Percentiles rank a stretch among this genome's conserved stretches.
Evolutionary conservation across 768 basidiomycete species (phyloP).

Genomic region (Suillus placidus): DNA sequence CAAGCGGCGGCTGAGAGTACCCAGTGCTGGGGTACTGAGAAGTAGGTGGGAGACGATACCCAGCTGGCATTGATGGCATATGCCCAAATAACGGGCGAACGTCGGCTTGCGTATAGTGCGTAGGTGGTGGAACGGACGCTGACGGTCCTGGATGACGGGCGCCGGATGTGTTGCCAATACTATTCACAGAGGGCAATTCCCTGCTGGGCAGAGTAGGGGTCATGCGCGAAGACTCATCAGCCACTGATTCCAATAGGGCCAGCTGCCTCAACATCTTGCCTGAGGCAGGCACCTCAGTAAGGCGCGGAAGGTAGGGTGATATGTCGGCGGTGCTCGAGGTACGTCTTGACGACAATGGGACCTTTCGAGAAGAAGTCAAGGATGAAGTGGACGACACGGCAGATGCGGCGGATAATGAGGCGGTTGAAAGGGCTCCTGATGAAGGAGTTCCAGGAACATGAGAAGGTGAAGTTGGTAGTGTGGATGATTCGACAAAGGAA

Average conservation of each 20-base stretch:
- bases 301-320: slow-evolving; percentile 66
- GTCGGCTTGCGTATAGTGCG: slow-evolving; percentile 21
- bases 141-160: slow-evolving; percentile 21
- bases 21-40: slow-evolving; percentile 12
- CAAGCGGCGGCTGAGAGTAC: slow-evolving; percentile 10
- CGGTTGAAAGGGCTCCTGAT: slow-evolving; percentile 4
- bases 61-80: slow-evolving; percentile 10
- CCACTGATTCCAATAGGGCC: slow-evolving; percentile 71
- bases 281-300: slow-evolving; percentile 55
- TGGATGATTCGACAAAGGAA: slow-evolving; percentile 3
- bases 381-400: slow-evolving; percentile 17
- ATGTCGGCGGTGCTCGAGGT: slow-evolving; percentile 62
- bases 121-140: slow-evolving; percentile 33
- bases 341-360: slow-evolving; percentile 31
- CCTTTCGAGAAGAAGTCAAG: slow-evolving; percentile 24
- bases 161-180: slow-evolving; percentile 8
- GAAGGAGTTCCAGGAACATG: slow-evolving; percentile 15
- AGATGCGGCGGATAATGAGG: slow-evolving; percentile 10
- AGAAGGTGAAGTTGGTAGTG: background rate
- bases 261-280: slow-evolving; percentile 69
- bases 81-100: slow-evolving; percentile 41
- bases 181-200: slow-evolving; percentile 24
- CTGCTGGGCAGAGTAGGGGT: slow-evolving; percentile 41
- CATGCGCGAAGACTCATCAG: slow-evolving; percentile 71
- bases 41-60: slow-evolving; percentile 11